A percentile compares a stretch with the other conserved stretches of the same genome.
Conservation (phyloP, 345 rosid species). For the Aquilaria yunnanensis region DNA sequence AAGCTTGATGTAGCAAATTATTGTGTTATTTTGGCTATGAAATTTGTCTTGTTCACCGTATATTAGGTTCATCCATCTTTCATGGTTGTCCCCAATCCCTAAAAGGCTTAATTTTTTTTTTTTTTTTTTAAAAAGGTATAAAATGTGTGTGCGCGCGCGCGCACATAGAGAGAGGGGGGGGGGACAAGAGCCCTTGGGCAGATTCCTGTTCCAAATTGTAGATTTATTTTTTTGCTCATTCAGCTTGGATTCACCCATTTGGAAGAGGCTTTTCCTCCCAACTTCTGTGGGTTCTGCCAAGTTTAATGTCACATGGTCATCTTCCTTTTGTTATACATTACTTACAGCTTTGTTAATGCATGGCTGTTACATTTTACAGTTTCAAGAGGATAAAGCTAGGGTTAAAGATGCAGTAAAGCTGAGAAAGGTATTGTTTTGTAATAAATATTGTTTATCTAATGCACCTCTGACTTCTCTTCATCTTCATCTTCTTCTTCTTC, state of each 20-base stretch:
- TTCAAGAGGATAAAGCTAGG: constrained; percentile 69
- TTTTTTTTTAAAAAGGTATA: background rate
- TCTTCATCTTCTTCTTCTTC: background rate
- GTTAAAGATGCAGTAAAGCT: constrained; percentile 70
- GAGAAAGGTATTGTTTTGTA: constrained; percentile 46
- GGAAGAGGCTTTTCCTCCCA: background rate
- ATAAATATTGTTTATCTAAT: too few relatives aligned
- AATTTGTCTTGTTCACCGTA: background rate
- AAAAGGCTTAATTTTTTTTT: background rate
- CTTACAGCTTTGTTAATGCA: background rate
- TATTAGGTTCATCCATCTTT: background rate
- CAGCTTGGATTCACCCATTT: background rate
- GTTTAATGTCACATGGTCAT: background rate
- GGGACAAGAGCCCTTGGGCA: too few relatives aligned
- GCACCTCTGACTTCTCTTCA: background rate
- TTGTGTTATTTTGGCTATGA: background rate
- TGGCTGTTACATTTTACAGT: constrained; percentile 32
- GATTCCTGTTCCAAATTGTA: background rate
- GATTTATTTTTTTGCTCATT: background rate
- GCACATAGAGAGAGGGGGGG: too few relatives aligned
- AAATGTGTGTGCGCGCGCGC: too few relatives aligned
- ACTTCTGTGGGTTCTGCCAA: background rate
- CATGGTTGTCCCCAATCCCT: background rate
- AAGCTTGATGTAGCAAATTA: constrained; percentile 9
- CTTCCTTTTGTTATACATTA: background rate